Percentiles rank a stretch among this genome's conserved stretches.
Conservation (phyloP, 257 asterid species). For the Hygrophila difformis region DNA sequence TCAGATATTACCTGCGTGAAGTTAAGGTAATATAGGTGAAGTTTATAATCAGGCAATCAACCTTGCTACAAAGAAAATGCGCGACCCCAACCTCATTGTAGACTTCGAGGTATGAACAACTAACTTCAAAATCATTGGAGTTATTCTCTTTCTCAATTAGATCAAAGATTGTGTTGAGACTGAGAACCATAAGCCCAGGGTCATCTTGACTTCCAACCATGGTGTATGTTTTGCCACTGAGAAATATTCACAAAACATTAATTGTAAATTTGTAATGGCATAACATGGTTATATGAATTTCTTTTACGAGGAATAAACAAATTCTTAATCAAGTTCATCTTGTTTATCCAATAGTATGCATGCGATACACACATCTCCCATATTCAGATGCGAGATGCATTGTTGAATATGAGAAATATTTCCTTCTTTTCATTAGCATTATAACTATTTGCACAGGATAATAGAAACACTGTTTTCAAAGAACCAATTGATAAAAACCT, state of each 20-base stretch:
- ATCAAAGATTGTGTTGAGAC: slow-evolving; percentile 77
- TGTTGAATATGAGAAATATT: background rate
- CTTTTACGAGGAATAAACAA: slow-evolving; percentile 2
- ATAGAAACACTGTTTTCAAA: background rate
- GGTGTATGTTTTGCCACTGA: slow-evolving; percentile 93
- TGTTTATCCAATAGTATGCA: slow-evolving; percentile 4
- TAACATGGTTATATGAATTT: slow-evolving; percentile 1
- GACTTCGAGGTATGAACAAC: slow-evolving; percentile 95
- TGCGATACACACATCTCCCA: background rate
- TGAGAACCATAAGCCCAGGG: slow-evolving; percentile 97
- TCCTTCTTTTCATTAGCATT: no score
- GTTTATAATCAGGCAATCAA: no score
- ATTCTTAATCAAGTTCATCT: slow-evolving; percentile 12
- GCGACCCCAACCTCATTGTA: slow-evolving; percentile 73
- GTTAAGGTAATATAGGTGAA: no score
- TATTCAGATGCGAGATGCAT: background rate
- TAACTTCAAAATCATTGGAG: slow-evolving; percentile 65
- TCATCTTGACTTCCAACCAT: slow-evolving; percentile 92
- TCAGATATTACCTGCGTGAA: slow-evolving; percentile 79
- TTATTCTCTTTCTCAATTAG: slow-evolving; percentile 58
- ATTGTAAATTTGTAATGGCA: slow-evolving; percentile 13
- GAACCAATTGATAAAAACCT: background rate
- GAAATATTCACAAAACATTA: slow-evolving; percentile 1
- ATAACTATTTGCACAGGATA: slow-evolving; percentile 1
- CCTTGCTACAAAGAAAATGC: no score